Evolutionary conservation across 2,329 filamentous ascomycete genomes (phyloP).

Genomic region (Fusarium coffeatum): DNA sequence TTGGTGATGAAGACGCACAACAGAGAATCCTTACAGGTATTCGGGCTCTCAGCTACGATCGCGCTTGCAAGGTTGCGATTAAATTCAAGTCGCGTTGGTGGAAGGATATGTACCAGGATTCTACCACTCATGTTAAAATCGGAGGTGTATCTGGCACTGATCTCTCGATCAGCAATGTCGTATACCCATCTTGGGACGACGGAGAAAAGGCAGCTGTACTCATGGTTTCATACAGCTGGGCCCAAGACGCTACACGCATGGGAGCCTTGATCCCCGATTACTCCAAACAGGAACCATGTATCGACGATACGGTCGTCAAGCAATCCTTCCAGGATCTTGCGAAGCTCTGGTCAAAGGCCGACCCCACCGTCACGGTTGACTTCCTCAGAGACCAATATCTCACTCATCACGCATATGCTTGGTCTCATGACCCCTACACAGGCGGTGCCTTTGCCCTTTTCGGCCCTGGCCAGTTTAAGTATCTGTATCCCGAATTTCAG

Average conservation of each 20-base stretch:
- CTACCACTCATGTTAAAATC: background rate
- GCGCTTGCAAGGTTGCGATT: slow-evolving; percentile 27
- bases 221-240: slow-evolving; percentile 34
- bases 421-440: slow-evolving; percentile 51
- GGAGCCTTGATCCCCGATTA: slow-evolving; percentile 28
- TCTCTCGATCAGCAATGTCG: slow-evolving; percentile 4
- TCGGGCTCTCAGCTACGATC: slow-evolving; percentile 20
- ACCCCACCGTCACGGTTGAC: background rate
- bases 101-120: slow-evolving; percentile 22
- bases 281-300: background rate
- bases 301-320: slow-evolving; percentile 12
- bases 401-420: slow-evolving; percentile 52
- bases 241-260: slow-evolving; percentile 33
- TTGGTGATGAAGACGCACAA: too few relatives aligned
- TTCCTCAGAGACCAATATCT: slow-evolving; percentile 19
- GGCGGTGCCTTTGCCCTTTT: slow-evolving; percentile 56
- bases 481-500: slow-evolving; percentile 50
- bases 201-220: slow-evolving; percentile 14
- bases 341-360: slow-evolving; percentile 9
- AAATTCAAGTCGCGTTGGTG: slow-evolving; percentile 36
- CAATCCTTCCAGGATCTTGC: slow-evolving; percentile 28
- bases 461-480: slow-evolving; percentile 54
- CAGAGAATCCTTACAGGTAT: slow-evolving; percentile 29
- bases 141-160: slow-evolving; percentile 22
- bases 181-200: slow-evolving; percentile 31